A percentile compares a stretch with the other conserved stretches of the same genome.
phyloP scores from a whole-genome alignment of 2,329 filamentous ascomycete genomes.

The Laburnicola sp. region DNA sequence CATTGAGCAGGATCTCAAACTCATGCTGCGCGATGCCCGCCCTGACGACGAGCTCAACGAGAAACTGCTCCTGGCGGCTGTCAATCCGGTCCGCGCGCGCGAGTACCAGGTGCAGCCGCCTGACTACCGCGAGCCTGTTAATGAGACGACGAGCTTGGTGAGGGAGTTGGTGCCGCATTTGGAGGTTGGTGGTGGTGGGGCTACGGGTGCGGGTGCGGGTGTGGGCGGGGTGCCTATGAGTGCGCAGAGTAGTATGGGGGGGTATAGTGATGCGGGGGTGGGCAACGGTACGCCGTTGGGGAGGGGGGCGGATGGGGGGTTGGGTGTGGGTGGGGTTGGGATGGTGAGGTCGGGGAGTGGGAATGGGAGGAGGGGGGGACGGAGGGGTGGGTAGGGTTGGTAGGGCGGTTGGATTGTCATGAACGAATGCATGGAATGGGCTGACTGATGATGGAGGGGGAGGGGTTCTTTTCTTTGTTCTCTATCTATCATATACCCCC shows the following conservation, averaged over 20 bases:
- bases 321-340: too few relatives aligned
- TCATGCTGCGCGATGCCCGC: slow-evolving; percentile 49
- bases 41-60: slow-evolving; percentile 46
- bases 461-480: too few relatives aligned
- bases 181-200: slow-evolving; percentile 27
- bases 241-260: slow-evolving; percentile 43
- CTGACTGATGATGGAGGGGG: too few relatives aligned
- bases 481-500: too few relatives aligned
- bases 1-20: slow-evolving; percentile 53
- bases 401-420: too few relatives aligned
- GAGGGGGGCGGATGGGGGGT: too few relatives aligned
- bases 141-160: slow-evolving; percentile 40
- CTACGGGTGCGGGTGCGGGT: not conserved
- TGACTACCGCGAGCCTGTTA: slow-evolving; percentile 32
- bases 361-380: too few relatives aligned
- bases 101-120: slow-evolving; percentile 35
- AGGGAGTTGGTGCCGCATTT: slow-evolving; percentile 34
- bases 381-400: too few relatives aligned
- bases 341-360: too few relatives aligned
- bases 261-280: slow-evolving; percentile 41
- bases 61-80: slow-evolving; percentile 41
- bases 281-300: slow-evolving; percentile 23
- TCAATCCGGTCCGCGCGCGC: slow-evolving; percentile 27
- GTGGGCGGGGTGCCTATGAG: slow-evolving; percentile 47
- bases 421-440: too few relatives aligned